phyloP scores from a whole-genome alignment of 2,329 filamentous ascomycete genomes.

The Fusarium drepaniforme region DNA sequence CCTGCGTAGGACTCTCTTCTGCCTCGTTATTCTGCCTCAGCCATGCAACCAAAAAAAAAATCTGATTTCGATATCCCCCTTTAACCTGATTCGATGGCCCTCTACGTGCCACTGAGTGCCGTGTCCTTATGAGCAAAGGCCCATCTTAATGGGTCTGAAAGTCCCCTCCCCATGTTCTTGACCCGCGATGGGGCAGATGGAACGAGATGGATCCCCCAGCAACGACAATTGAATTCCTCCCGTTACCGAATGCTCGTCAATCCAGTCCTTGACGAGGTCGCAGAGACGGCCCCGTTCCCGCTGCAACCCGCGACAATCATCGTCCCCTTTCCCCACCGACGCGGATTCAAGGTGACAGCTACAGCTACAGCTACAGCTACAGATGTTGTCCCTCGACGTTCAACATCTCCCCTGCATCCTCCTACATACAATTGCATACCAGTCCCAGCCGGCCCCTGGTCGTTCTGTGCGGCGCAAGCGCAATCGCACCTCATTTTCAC shows the following conservation, averaged over 20 bases:
- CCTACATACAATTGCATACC: neutral
- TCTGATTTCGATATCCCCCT: neutral
- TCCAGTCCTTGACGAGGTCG: neutral
- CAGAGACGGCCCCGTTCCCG: neutral
- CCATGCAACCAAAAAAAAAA: neutral
- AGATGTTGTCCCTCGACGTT: neutral
- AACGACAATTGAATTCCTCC: slow-evolving; percentile 29
- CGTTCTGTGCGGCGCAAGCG: slow-evolving; percentile 22
- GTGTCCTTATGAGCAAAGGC: neutral
- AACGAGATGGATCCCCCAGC: slow-evolving; percentile 12
- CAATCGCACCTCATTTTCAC: slow-evolving; percentile 11
- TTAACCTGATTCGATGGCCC: neutral
- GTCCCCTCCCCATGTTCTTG: neutral
- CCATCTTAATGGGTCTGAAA: neutral
- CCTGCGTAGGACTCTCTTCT: slow-evolving; percentile 10
- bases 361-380: neutral
- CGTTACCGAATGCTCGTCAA: slow-evolving; percentile 24
- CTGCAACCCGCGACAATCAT: neutral
- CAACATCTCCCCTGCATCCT: neutral
- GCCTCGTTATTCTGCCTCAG: slow-evolving; percentile 24
- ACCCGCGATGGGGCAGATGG: neutral
- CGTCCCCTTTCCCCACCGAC: slow-evolving; percentile 12
- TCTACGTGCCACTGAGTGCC: neutral
- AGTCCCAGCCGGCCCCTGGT: neutral
- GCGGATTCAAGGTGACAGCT: neutral